Evolutionary conservation across 1,284 basidiomycete species (phyloP).

Genomic region (Marasmius fiardii): DNA sequence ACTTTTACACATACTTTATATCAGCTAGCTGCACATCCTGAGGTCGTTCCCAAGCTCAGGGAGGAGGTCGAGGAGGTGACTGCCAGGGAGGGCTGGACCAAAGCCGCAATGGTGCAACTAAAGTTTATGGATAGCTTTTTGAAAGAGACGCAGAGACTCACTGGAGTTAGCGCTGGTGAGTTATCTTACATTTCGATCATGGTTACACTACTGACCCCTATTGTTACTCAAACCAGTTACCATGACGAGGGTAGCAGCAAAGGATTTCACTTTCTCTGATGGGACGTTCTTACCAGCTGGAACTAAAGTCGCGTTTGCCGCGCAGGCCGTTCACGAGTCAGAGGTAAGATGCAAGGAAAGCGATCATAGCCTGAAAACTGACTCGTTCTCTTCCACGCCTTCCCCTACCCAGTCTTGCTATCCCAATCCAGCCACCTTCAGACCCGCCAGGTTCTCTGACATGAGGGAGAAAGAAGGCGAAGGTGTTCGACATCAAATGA

Average conservation of each 20-base stretch:
- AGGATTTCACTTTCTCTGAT: slow-evolving; percentile 23
- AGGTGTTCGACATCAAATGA: slow-evolving; percentile 13
- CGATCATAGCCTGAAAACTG: no score
- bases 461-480: slow-evolving; percentile 10
- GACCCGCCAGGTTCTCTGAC: slow-evolving; percentile 19
- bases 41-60: slow-evolving; percentile 29
- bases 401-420: slow-evolving; percentile 10
- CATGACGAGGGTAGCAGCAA: slow-evolving; percentile 17
- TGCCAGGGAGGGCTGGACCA: slow-evolving; percentile 33
- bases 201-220: neutral
- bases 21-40: slow-evolving; percentile 31
- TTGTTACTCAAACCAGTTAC: slow-evolving; percentile 14
- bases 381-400: neutral
- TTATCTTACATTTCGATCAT: neutral
- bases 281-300: slow-evolving; percentile 23
- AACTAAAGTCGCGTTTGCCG: slow-evolving; percentile 13
- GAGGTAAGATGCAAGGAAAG: slow-evolving; percentile 1
- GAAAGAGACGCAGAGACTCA: slow-evolving; percentile 29
- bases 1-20: slow-evolving; percentile 30
- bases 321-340: slow-evolving; percentile 19
- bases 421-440: slow-evolving; percentile 14
- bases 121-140: slow-evolving; percentile 37
- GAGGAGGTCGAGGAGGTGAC: slow-evolving; percentile 31
- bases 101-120: slow-evolving; percentile 31
- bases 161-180: slow-evolving; percentile 22